Percentiles rank a stretch among this genome's conserved stretches.
These are phyloP conservation scores for Lithocarpus polystachyus DNA, from an alignment of 306 rosid species.

Conservation along the genomic window DNA sequence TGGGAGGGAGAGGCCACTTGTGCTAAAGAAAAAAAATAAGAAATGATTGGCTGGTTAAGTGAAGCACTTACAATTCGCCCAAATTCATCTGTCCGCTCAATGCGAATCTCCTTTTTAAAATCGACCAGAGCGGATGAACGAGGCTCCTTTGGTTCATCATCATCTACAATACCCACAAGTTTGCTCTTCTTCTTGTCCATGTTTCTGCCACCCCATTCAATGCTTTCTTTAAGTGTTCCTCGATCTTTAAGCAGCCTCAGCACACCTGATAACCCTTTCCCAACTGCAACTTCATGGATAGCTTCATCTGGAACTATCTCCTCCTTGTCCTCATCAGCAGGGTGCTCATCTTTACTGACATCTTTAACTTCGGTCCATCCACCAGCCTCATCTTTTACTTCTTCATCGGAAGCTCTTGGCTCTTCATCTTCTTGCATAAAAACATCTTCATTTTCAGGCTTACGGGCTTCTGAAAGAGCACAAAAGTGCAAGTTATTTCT, in stretches of 20 bases:
- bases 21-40: not conserved
- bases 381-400: slow-evolving; percentile 49
- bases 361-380: slow-evolving; percentile 93
- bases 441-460: slow-evolving; percentile 78
- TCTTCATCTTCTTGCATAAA: slow-evolving; percentile 86
- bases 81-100: slow-evolving; percentile 90
- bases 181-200: too few relatives aligned
- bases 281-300: slow-evolving; percentile 85
- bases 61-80: slow-evolving; percentile 82
- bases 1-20: too few relatives aligned
- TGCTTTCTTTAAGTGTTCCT: too few relatives aligned
- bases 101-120: slow-evolving; percentile 73
- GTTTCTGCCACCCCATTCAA: too few relatives aligned
- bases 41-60: not conserved
- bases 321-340: slow-evolving; percentile 52
- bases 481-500: slow-evolving; percentile 16
- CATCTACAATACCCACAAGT: too few relatives aligned
- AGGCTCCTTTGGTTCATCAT: slow-evolving; percentile 50
- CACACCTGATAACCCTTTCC: slow-evolving; percentile 90
- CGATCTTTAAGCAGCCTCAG: slow-evolving; percentile 78
- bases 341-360: slow-evolving; percentile 43
- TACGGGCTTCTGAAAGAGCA: slow-evolving; percentile 70
- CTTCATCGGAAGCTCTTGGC: slow-evolving; percentile 44
- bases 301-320: slow-evolving; percentile 73
- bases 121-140: slow-evolving; percentile 47